Evolutionary conservation across 73 alveolate species (phyloP), one percentile per base, ranked within the genome.

Genomic region (Durusdinium trenchii): DNA sequence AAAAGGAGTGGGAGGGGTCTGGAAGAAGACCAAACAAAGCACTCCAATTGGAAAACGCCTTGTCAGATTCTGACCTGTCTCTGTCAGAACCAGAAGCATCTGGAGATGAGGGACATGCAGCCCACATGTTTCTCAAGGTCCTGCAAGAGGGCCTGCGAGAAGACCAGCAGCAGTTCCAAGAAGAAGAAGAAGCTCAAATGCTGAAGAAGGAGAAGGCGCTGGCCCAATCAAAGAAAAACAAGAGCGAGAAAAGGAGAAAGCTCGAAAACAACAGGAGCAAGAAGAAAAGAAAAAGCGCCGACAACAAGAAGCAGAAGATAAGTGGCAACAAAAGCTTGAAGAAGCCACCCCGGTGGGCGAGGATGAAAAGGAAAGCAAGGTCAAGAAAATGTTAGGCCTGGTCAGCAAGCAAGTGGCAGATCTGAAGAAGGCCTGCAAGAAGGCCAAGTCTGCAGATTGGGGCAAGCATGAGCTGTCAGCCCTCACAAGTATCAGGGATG

Each of bases 281-380:
- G 50, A 40, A 40, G 9, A 76, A 76, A 42, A n/a, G 45, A 42
- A n/a, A 40, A 43, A 76, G 35, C 20, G 5, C 2, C 6, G 10
- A n/a, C 38, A 76, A 60, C 20, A 76, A 20, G 40, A 9, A 36
- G 20, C 38, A 20, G 40, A 43, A 12, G 12, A 76, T 12, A 28
- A 81, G 20, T 45, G 45, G 43, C 69, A 81, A 20, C 4, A 81
- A 26, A 81, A 81, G 71, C n/a, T 47, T 45, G 83, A 76, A 10
- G 91, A 4, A 81, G 91, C 64, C 1, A 81, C 91, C 64, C 91
- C 45, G 28, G 91, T 81, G n/a, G 67, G 28, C 1, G 91, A 81
- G 3, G 28, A 76, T 2, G 91, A 81, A 9, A 81, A 35, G 32
- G 48, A 81, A 2, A 1, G 35, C 91, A 81, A 81, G 32, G 91